Base-by-base conservation (phyloP, 192 early-diverging fungal genomes). In the Backusella circina region DNA sequence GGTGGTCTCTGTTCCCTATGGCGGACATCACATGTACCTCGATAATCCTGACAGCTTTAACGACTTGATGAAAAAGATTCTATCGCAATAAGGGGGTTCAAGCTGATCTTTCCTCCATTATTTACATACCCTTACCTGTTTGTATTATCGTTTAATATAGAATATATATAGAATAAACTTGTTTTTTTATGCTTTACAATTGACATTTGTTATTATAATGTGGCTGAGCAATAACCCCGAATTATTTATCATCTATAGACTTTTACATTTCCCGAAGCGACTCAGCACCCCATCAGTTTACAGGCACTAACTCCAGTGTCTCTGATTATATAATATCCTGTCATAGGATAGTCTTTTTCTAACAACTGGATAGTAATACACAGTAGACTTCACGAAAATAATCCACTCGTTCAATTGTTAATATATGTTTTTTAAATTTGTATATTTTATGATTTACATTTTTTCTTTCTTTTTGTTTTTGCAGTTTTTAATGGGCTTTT, bases 21-120 rank as follows among this genome's bases (percentile, higher is more conserved):
- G 44, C 31, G 95, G 94, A 26, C 95, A 97, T 84, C 94, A 97
- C 66, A 79, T 97, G 80, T 94, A 95, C 65, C 77, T 96, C 39
- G 96, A 96, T 76, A 96, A 97, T 75, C 92, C 94, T 26, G 75
- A 72, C 1, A 92, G 79, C 21, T 96, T 95, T 69, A 91, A 95
- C 77, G 72, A 84, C 54, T 61, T 61, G 54, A 61, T 61, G 54
- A 61, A 30, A n/a, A 61, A 61, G 26, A 61, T 61, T 26, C 26
- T 61, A 28, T 61, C 54, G 2, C 23, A 28, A 61, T 61, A 61
- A 61, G 13, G 1, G 0, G 41, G 6, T 44, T 44, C 2, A 3
- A 15, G 3, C 10, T 15, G 10, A 15, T 12, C 10, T 13, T 44
- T 13, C 21, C 3, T 28, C n/a, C 54, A 12, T 1, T 13, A 13